Percentiles rank a stretch among this genome's conserved stretches.
Conservation (phyloP, 768 basidiomycete genomes). For the Agaricus subrufescens region DNA sequence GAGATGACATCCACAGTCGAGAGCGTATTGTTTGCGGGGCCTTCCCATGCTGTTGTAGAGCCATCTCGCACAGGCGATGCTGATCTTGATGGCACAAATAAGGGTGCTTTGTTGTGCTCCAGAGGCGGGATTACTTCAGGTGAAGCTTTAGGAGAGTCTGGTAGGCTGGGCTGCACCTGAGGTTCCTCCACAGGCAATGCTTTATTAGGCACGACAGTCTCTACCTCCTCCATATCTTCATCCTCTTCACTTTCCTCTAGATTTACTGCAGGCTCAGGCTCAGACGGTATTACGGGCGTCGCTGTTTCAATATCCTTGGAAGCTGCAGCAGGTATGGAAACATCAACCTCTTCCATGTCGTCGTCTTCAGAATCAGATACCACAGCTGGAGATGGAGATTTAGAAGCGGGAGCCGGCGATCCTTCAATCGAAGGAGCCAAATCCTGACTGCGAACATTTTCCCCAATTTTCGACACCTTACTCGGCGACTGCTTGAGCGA, state of each 20-base stretch:
- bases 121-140: not conserved
- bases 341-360: conserved; percentile 30
- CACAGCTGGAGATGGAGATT: not conserved
- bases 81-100: conserved; percentile 6
- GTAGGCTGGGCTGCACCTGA: not conserved
- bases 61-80: not conserved
- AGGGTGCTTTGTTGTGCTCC: not conserved
- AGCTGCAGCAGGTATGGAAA: not conserved
- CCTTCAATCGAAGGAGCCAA: not conserved
- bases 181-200: not conserved
- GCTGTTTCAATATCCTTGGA: not conserved
- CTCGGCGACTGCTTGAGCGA: conserved; percentile 2
- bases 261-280: not conserved
- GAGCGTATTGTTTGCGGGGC: not conserved
- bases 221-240: conserved; percentile 39
- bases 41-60: not conserved
- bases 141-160: not conserved
- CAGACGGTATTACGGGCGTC: not conserved
- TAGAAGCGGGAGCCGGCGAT: not conserved
- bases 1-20: not conserved
- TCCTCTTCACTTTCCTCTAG: conserved; percentile 20
- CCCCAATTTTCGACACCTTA: not conserved
- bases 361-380: conserved; percentile 19
- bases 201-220: not conserved
- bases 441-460: not conserved